These are phyloP conservation scores for Lactarius akahatsu DNA, from an alignment of 768 basidiomycete genomes.

Conservation along the genomic window DNA sequence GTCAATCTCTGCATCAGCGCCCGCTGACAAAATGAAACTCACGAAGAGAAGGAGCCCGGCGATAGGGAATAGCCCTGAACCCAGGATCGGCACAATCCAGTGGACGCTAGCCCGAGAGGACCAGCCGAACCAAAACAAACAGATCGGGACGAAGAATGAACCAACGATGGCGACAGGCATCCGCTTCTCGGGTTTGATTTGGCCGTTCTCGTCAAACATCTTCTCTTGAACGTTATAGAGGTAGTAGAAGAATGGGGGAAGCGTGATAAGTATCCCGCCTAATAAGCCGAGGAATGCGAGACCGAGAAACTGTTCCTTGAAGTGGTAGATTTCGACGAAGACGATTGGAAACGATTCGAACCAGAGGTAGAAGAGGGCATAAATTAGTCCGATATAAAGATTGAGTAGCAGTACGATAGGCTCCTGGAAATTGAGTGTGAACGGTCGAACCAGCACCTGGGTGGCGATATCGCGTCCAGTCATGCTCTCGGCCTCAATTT, in stretches of 20 bases:
- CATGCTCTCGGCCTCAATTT: conserved; percentile 32
- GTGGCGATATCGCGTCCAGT: conserved; percentile 30
- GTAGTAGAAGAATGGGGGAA: conserved; percentile 25
- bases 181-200: conserved; percentile 35
- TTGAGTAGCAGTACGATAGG: conserved; percentile 37
- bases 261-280: conserved; percentile 7
- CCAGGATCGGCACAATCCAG: conserved; percentile 40
- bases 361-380: conserved; percentile 38
- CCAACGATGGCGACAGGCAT: conserved; percentile 38
- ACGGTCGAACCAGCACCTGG: conserved; percentile 35
- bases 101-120: conserved; percentile 34
- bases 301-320: conserved; percentile 35
- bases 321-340: conserved; percentile 37
- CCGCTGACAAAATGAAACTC: conserved; percentile 30
- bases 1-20: not conserved
- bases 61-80: conserved; percentile 34
- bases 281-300: conserved; percentile 36
- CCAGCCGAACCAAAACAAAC: conserved; percentile 40
- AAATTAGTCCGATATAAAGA: conserved; percentile 37
- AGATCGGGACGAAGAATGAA: conserved; percentile 35
- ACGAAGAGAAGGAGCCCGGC: conserved; percentile 37
- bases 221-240: conserved; percentile 22
- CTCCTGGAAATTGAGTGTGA: conserved; percentile 36
- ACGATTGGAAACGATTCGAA: conserved; percentile 40
- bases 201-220: conserved; percentile 24